Evolutionary conservation across 441 rosid genomes (phyloP).

Genomic region (Pelargonium myrrhifolium): DNA sequence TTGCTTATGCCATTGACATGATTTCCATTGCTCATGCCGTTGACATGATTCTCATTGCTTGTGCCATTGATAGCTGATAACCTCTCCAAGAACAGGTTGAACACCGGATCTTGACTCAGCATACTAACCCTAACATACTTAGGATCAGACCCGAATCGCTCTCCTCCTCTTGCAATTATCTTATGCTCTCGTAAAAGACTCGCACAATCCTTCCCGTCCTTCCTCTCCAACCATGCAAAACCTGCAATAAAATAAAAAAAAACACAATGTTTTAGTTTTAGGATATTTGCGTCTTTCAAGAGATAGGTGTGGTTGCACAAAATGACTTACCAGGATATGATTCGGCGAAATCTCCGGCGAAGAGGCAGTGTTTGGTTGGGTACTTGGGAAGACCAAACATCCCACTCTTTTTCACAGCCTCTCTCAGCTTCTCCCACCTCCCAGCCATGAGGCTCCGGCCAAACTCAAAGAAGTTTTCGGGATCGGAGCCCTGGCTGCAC

Average conservation of each 20-base stretch:
- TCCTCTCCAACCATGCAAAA: conserved; percentile 73
- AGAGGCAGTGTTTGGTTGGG: conserved; percentile 50
- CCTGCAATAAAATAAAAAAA: conserved; percentile 28
- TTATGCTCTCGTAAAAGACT: conserved; percentile 37
- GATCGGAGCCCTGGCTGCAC: conserved; percentile 22
- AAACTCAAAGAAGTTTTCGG: conserved; percentile 48
- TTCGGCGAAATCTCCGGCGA: conserved; percentile 29
- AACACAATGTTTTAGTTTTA: not conserved
- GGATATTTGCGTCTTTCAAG: not conserved
- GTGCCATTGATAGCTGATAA: conserved; percentile 33
- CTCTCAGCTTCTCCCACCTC: conserved; percentile 55
- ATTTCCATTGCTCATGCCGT: not conserved
- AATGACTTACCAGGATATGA: conserved; percentile 43
- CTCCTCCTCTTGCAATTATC: conserved; percentile 49
- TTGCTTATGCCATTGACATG: not conserved
- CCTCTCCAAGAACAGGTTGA: conserved; percentile 54
- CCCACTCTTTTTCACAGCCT: conserved; percentile 32
- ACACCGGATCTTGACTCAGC: conserved; percentile 52
- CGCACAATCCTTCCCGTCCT: conserved; percentile 42
- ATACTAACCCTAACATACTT: conserved; percentile 55
- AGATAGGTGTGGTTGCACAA: not conserved
- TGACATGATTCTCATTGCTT: too few species aligned
- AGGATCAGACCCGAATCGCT: conserved; percentile 43
- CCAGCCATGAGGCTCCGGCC: conserved; percentile 41
- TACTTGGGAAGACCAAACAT: conserved; percentile 44